Evolutionary conservation across 2,329 filamentous ascomycete genomes (phyloP).

Genomic region (Didymella keratinophila): DNA sequence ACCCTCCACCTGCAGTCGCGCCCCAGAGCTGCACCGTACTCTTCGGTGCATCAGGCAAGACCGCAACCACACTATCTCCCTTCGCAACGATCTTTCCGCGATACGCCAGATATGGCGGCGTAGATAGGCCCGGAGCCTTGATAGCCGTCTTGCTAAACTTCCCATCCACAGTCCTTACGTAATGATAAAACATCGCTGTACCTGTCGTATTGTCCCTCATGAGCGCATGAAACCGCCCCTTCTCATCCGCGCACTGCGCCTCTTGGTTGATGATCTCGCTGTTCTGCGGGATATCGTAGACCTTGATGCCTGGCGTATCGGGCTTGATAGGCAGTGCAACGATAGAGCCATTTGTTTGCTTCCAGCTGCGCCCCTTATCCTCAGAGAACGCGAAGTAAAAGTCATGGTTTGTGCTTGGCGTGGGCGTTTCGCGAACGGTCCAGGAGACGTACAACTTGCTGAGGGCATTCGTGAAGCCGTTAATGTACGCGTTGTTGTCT

Average conservation of each 20-base stretch:
- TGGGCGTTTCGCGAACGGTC: conserved; percentile 61
- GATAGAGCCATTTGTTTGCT: conserved; percentile 47
- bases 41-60: conserved; percentile 44
- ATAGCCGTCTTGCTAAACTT: conserved; percentile 45
- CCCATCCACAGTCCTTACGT: conserved; percentile 38
- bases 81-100: conserved; percentile 42
- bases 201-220: conserved; percentile 55
- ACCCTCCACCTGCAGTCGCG: conserved; percentile 39
- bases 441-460: conserved; percentile 56
- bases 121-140: conserved; percentile 38
- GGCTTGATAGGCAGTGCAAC: conserved; percentile 56
- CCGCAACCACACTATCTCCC: conserved; percentile 40
- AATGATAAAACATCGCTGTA: conserved; percentile 44
- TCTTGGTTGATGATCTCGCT: conserved; percentile 61
- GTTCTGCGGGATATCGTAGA: conserved; percentile 56
- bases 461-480: conserved; percentile 54
- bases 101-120: conserved; percentile 44
- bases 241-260: conserved; percentile 56
- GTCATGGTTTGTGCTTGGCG: conserved; percentile 59
- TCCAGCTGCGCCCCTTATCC: conserved; percentile 56
- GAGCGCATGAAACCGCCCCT: conserved; percentile 59
- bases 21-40: conserved; percentile 39
- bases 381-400: conserved; percentile 61
- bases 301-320: conserved; percentile 53
- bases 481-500: conserved; percentile 61